A percentile compares a stretch with the other conserved stretches of the same genome.
Conservation (phyloP, 495 filamentous ascomycete species). For the Penicillium parvum region DNA sequence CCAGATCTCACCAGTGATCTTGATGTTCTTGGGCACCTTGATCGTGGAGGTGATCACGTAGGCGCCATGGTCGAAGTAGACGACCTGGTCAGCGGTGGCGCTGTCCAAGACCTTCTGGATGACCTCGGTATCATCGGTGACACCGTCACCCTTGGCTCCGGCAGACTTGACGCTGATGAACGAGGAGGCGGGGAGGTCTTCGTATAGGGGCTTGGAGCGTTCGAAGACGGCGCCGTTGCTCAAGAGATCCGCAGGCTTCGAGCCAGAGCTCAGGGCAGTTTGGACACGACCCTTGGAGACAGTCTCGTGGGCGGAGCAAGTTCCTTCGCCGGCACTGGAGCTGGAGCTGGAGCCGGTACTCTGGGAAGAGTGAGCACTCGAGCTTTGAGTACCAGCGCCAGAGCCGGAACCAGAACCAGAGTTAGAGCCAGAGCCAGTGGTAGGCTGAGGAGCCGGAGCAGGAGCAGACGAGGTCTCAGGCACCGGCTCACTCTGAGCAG, state of each 20-base stretch:
- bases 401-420: neutral
- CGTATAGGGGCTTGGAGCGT: conserved; percentile 65
- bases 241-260: conserved; percentile 39
- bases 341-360: conserved; percentile 5
- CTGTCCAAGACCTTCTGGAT: conserved; percentile 70
- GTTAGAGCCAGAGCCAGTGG: neutral
- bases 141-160: conserved; percentile 76
- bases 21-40: conserved; percentile 60
- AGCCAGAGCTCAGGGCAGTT: conserved; percentile 26
- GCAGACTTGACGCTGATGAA: conserved; percentile 69
- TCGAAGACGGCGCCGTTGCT: conserved; percentile 54
- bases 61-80: conserved; percentile 90
- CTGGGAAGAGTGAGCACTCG: conserved; percentile 1
- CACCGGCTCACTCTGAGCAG: too few species aligned
- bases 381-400: neutral
- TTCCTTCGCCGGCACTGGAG: conserved; percentile 14
- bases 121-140: conserved; percentile 53
- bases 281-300: conserved; percentile 38
- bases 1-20: conserved; percentile 88
- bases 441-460: conserved; percentile 2
- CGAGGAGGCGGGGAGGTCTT: conserved; percentile 37
- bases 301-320: conserved; percentile 28
- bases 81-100: conserved; percentile 54
- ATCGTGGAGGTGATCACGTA: conserved; percentile 84
- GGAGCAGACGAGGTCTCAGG: neutral